A percentile compares a stretch with the other conserved stretches of the same genome.
Evolutionary conservation across 306 rosid genomes (phyloP).

Genomic region (Lupinus albus): DNA sequence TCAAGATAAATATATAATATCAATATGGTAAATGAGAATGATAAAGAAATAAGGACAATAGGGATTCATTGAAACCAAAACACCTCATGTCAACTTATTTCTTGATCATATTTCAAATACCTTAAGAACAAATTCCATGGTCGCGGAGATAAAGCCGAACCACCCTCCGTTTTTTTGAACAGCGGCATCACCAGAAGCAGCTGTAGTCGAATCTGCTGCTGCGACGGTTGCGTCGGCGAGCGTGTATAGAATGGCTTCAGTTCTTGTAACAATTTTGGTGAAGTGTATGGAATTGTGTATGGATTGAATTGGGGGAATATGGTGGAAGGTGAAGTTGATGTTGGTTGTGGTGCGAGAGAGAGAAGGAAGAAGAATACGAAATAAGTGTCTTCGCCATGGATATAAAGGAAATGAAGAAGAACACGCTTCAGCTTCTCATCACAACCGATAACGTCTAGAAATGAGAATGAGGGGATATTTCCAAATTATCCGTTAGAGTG

Average conservation of each 20-base stretch:
- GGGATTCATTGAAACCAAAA: no score
- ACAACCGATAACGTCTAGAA: conserved; percentile 36
- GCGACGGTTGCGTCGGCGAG: conserved; percentile 89
- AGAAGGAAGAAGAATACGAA: conserved; percentile 63
- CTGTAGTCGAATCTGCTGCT: conserved; percentile 57
- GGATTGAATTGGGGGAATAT: conserved; percentile 69
- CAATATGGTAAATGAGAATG: no score
- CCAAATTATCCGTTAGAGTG: conserved; percentile 51
- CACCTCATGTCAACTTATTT: no score
- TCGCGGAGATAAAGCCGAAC: conserved; percentile 90
- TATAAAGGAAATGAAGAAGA: conserved; percentile 1
- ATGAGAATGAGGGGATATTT: conserved; percentile 36
- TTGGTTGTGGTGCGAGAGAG: conserved; percentile 60
- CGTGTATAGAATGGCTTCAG: conserved; percentile 83
- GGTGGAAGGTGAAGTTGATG: conserved; percentile 74
- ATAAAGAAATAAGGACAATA: no score
- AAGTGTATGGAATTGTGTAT: conserved; percentile 53
- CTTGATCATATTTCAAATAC: no score
- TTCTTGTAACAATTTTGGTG: conserved; percentile 46
- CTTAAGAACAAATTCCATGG: conserved; percentile 90
- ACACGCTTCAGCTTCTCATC: conserved; percentile 60
- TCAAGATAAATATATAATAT: no score
- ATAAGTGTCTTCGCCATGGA: conserved; percentile 86
- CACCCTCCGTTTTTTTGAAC: conserved; percentile 87
- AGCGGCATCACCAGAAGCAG: conserved; percentile 51